These are phyloP conservation scores for Phytopythium aichiense DNA, from an alignment of 352 stramenopile genomes.

Conservation along the genomic window DNA sequence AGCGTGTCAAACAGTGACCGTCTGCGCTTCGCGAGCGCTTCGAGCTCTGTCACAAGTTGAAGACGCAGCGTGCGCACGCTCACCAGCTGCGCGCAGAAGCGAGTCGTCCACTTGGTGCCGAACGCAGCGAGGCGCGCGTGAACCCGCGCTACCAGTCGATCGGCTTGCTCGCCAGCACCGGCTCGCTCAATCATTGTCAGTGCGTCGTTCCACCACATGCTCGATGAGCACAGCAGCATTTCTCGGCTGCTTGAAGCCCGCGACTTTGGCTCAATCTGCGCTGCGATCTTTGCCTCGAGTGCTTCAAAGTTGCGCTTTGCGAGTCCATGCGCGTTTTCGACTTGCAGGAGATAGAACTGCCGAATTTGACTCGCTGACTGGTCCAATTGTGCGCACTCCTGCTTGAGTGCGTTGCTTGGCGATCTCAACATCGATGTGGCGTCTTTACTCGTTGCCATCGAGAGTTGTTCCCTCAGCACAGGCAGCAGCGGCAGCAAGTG, in stretches of 20 bases:
- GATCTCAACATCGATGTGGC: slow-evolving; percentile 5
- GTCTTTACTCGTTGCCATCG: neutral
- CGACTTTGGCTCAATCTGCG: neutral
- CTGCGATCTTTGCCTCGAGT: neutral
- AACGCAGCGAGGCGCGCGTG: slow-evolving; percentile 39
- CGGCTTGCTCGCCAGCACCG: slow-evolving; percentile 10
- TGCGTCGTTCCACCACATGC: slow-evolving; percentile 46
- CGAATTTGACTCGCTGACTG: slow-evolving; percentile 28
- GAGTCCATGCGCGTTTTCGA: slow-evolving; percentile 16
- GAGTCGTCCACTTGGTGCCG: slow-evolving; percentile 37
- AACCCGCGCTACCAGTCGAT: slow-evolving; percentile 34
- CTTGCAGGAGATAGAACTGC: slow-evolving; percentile 42
- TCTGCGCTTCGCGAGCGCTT: slow-evolving; percentile 32
- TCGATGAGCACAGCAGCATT: slow-evolving; percentile 28
- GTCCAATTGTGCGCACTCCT: slow-evolving; percentile 34
- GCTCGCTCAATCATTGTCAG: slow-evolving; percentile 28
- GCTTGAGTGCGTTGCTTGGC: slow-evolving; percentile 13
- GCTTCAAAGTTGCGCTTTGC: slow-evolving; percentile 3
- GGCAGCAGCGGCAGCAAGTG: slow-evolving; percentile 40
- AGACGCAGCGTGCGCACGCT: slow-evolving; percentile 39
- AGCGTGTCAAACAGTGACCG: slow-evolving; percentile 28
- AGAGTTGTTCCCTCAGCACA: slow-evolving; percentile 25
- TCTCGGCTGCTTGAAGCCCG: neutral
- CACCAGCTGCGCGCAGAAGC: slow-evolving; percentile 47
- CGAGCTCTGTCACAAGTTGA: slow-evolving; percentile 47